phyloP scores from a whole-genome alignment of 345 rosid genomes.

The Carallia pectinifolia region DNA sequence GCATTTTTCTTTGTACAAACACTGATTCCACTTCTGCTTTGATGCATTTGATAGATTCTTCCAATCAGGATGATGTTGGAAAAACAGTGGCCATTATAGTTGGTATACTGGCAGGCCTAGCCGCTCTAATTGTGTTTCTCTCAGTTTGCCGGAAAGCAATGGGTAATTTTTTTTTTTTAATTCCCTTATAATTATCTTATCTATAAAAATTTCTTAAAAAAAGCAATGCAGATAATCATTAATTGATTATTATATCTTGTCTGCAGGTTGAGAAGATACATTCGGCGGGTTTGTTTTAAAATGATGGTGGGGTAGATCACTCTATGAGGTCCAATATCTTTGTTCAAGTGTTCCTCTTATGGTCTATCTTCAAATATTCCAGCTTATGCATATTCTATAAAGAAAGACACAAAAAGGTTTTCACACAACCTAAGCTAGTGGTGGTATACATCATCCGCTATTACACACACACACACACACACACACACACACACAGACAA shows the following conservation, averaged over 20 bases:
- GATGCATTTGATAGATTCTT: conserved; percentile 47
- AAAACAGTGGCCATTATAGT: conserved; percentile 81
- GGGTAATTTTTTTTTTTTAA: conserved; percentile 27
- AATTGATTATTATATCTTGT: neutral
- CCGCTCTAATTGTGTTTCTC: conserved; percentile 68
- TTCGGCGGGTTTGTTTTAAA: neutral
- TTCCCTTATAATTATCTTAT: neutral
- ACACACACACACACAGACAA: too few relatives aligned
- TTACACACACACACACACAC: neutral
- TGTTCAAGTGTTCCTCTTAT: neutral
- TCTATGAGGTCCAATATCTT: neutral
- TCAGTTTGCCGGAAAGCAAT: conserved; percentile 61
- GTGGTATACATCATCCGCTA: conserved; percentile 1
- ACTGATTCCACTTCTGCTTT: conserved; percentile 16
- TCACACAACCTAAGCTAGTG: neutral
- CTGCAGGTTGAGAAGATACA: conserved; percentile 14
- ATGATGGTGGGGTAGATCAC: neutral
- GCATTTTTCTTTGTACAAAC: neutral
- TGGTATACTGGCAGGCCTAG: conserved; percentile 68
- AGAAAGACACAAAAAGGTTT: neutral
- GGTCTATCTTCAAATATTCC: neutral
- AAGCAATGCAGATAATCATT: neutral
- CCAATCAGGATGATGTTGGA: conserved; percentile 58
- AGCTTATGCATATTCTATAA: neutral
- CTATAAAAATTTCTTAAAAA: neutral